Evolutionary conservation across 768 basidiomycete genomes (phyloP), one percentile per base, ranked within the genome.

Genomic region (Lactarius hatsudake): DNA sequence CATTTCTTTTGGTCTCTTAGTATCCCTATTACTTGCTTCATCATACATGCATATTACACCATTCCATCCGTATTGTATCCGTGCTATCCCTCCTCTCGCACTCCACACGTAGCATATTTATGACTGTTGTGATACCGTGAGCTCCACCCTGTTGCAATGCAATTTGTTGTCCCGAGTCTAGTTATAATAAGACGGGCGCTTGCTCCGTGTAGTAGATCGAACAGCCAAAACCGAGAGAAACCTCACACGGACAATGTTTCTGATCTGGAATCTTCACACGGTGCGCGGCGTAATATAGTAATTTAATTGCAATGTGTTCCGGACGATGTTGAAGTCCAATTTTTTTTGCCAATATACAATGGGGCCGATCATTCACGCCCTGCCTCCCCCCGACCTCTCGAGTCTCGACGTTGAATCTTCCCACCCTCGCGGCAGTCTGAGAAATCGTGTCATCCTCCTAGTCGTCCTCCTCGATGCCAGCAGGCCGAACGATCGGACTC

Each of bases 381-480:
- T 30, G 1, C 36, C 30, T n/a, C 34, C 53, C 42, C 56, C 5
- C 18, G 3, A 26, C 51, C 56, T 38, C 20, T 32, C 7, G 32
- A 32, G 6, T 45, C 26, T 45, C 58, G 69, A 71, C 68, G 70
- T 71, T 71, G 70, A 69, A 70, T 69, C 69, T 69, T 69, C 62
- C 56, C 26, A 17, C 38, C 18, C 55, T 51, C 18, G 26, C 13
- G 32, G 13, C 32, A 51, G 58, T 43, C 59, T 8, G 12, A 45
- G 13, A 60, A 45, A 57, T 57, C 58, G 57, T 30, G 36, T 54
- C 36, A 32, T 32, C 51, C 20, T 30, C 17, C 26, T 61, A 78
- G 59, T 76, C 79, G 65, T 86, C 84, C 72, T 87, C 85, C 69
- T 85, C 79, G 64, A 89, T 78, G 30, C 90, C 91, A 45, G 81